Base-by-base conservation (phyloP, 1,139 yeast genomes). In the Saccharomyces hybrid region DNA sequence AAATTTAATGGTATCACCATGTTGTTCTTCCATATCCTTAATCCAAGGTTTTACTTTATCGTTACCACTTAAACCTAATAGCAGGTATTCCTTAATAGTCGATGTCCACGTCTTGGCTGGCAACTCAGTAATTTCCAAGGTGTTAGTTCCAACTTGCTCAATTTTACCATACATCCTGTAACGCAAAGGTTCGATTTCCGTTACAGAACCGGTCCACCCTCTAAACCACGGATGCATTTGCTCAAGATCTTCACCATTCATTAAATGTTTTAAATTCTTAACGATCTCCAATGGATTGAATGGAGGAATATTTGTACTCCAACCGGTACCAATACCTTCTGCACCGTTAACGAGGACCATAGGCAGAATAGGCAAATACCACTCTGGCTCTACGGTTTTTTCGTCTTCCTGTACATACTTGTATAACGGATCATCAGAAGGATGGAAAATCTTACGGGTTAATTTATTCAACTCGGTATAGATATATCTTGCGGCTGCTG, bases 311-410 rank as follows among this genome's bases (percentile, higher is more conserved):
- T 82, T 84, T 1, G 99, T 90, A 58, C 97, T 88, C 98, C 99
- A 95, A 63, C 99, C 99, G 51, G 99, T 91, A 61, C 99, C 99
- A 71, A 95, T 95, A 74, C 99, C 99, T 73, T 95, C 99, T 8
- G 95, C 79, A 55, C 99, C 99, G 69, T 95, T 95, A 6, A 95
- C 96, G 58, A 95, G 77, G 32, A 93, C 70, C 90, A 90, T 88
- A 3, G 99, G 99, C 51, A 95, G 65, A 26, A 95, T 83, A 0
- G 99, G 99, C 41, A 88, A 76, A 69, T 90, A 95, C 93, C 96
- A 89, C 66, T 88, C 91, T 0, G 99, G 99, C 69, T 95, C 99
- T 24, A 93, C 96, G 0, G 95, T 84, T 62, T 82, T 84, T 64
- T 90, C 98, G 73, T 95, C 99, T 70, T 91, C 99, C 69, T 89